Conservation (phyloP, 2,329 filamentous ascomycete genomes). For the Fusarium sp. region DNA sequence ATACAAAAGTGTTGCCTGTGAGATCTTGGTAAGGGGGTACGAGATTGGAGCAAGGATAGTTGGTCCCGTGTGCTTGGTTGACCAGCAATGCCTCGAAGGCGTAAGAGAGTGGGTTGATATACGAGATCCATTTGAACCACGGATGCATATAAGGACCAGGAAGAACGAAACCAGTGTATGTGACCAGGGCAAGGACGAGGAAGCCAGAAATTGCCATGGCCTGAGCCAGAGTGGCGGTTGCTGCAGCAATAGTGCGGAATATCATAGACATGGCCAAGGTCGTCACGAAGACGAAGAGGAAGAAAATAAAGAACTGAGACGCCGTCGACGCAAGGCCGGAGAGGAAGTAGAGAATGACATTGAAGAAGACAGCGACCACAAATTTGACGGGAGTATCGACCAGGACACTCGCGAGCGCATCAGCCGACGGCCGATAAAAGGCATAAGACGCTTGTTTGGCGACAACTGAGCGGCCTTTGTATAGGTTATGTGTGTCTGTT, state of each 20-base stretch:
- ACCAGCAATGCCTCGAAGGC: background rate
- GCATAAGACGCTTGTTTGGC: slow-evolving; percentile 61
- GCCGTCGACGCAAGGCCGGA: slow-evolving; percentile 65
- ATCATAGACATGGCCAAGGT: slow-evolving; percentile 7
- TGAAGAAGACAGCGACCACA: slow-evolving; percentile 60
- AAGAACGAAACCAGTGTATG: slow-evolving; percentile 1
- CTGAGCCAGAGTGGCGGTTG: background rate
- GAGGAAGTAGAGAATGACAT: slow-evolving; percentile 70
- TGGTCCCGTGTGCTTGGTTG: slow-evolving; percentile 1
- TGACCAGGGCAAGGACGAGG: background rate
- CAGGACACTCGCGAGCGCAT: slow-evolving; percentile 65
- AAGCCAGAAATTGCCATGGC: background rate
- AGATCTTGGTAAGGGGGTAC: background rate
- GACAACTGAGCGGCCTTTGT: slow-evolving; percentile 58
- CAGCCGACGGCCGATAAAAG: slow-evolving; percentile 63
- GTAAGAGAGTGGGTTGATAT: slow-evolving; percentile 6
- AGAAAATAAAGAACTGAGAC: slow-evolving; percentile 82
- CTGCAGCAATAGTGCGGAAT: slow-evolving; percentile 77
- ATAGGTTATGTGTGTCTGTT: slow-evolving; percentile 61
- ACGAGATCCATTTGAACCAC: slow-evolving; percentile 7
- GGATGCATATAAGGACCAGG: background rate
- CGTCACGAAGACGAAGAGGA: slow-evolving; percentile 75
- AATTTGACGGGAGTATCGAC: slow-evolving; percentile 70
- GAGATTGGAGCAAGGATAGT: background rate
- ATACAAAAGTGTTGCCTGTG: slow-evolving; percentile 48